Percentiles rank a stretch among this genome's conserved stretches.
Evolutionary conservation across 768 basidiomycete species (phyloP).

Genomic region (Termitomyces sp.): DNA sequence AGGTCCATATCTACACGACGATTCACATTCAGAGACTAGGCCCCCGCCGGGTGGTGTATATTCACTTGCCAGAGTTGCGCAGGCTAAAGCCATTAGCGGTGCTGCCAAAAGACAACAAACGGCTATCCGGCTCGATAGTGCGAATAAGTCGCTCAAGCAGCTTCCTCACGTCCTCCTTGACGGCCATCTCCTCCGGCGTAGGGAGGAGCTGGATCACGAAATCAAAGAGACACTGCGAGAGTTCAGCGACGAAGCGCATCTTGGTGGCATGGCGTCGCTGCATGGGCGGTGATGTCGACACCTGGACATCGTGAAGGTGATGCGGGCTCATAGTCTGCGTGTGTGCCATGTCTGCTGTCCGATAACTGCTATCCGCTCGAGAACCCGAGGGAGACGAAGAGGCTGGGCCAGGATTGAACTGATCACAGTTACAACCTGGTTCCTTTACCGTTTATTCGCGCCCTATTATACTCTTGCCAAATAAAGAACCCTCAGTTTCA

Average conservation of each 20-base stretch:
- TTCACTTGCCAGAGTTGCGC: constrained; percentile 76
- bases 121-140: constrained; percentile 88
- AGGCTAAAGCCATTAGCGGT: constrained; percentile 97
- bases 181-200: constrained; percentile 81
- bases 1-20: constrained; percentile 99
- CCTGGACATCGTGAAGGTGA: constrained; percentile 25
- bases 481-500: constrained; percentile 11
- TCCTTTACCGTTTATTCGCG: constrained; percentile 12
- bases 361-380: constrained; percentile 11
- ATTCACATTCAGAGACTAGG: too few species aligned
- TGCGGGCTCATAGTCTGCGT: constrained; percentile 35
- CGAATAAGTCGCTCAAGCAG: constrained; percentile 92
- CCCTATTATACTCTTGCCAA: constrained; percentile 18
- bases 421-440: constrained; percentile 16
- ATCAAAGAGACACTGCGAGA: constrained; percentile 88
- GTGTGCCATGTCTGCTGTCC: constrained; percentile 33
- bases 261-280: constrained; percentile 39
- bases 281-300: constrained; percentile 23
- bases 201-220: constrained; percentile 92
- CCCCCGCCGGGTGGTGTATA: too few species aligned
- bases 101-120: constrained; percentile 90
- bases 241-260: constrained; percentile 69
- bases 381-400: constrained; percentile 15
- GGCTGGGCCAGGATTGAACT: too few species aligned
- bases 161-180: constrained; percentile 95